Conservation (phyloP, 176 grass and related monocot species). For the Paspalum notatum region DNA sequence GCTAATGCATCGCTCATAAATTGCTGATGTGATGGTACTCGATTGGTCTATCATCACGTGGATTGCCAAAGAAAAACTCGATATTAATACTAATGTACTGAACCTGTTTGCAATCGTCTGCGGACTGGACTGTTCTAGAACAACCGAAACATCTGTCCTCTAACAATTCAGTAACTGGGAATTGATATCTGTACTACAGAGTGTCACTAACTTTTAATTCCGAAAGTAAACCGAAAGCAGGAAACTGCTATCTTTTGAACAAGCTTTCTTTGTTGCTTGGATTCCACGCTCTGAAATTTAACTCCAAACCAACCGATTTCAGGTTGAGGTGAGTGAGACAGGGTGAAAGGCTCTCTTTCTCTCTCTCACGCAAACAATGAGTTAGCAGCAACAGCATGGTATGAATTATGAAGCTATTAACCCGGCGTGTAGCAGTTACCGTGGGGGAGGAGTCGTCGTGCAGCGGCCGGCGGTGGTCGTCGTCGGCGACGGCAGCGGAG, state of each 20-base stretch:
- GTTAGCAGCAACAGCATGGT: no score
- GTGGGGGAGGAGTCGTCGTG: slow-evolving; percentile 64
- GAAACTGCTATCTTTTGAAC: background rate
- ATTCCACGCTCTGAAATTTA: background rate
- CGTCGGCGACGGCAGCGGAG: background rate
- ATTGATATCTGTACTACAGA: background rate
- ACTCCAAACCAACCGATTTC: background rate
- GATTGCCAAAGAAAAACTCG: background rate
- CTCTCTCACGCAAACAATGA: no score
- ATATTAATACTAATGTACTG: background rate
- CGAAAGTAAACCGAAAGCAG: no score
- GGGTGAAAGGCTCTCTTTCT: background rate
- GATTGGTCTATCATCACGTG: background rate
- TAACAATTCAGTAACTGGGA: background rate
- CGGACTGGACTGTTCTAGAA: background rate
- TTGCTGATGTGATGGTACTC: slow-evolving; percentile 29
- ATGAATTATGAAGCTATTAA: no score
- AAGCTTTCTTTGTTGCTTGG: background rate
- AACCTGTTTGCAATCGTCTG: background rate
- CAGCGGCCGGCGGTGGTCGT: slow-evolving; percentile 51
- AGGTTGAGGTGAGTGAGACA: background rate
- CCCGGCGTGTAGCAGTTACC: slow-evolving; percentile 39
- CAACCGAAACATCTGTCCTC: background rate
- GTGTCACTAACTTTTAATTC: no score
- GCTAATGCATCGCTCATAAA: background rate